Evolutionary conservation across 768 basidiomycete species (phyloP), one percentile per base, ranked within the genome.

Genomic region (Tulasnella sp.): DNA sequence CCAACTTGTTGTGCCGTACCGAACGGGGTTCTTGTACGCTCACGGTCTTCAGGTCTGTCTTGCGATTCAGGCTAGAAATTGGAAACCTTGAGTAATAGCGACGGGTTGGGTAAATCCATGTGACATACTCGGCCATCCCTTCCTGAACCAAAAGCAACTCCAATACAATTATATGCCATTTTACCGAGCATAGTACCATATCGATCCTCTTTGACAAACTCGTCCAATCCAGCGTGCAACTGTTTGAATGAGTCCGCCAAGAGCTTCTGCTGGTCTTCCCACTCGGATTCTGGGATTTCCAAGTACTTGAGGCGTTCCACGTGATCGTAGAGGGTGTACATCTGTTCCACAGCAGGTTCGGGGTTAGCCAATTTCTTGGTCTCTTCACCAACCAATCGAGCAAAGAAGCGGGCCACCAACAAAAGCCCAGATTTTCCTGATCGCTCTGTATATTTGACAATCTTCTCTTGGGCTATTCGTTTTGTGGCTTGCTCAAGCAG

Each of bases 1-100:
- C 87, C 87, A 40, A 87, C 67, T 66, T 90, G 87, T 24, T 72
- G 77, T 42, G 74, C 65, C 10, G 85, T 87, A 49, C 86, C 86
- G 50, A 74, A 69, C 2, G 84, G 81, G 5, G 83, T 86, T 48
- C 87, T 78, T 2, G 84, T 81, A 62, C 73, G 72, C 62, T 88
- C 85, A 20, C 74, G 62, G 37, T 83, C 75, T 64, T 88, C 86
- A 12, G 46, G 25, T 13, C 49, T 33, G 12, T 24, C 45, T 25
- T 28, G 35, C 10, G 57, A 27, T n/a, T 49, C 45, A 13, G 57
- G 56, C 57, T 58, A 20, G 34, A 22, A 22, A 4, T 33, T 44
- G 27, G n/a, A 37, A 43, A 44, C 15, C 35, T 19, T 8, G 54
- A 22, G 35, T 37, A 29, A 40, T 35, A 44, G 48, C 19, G 32